Evolutionary conservation across 345 rosid species (phyloP).

Genomic region (Diplotaxis tenuifolia): DNA sequence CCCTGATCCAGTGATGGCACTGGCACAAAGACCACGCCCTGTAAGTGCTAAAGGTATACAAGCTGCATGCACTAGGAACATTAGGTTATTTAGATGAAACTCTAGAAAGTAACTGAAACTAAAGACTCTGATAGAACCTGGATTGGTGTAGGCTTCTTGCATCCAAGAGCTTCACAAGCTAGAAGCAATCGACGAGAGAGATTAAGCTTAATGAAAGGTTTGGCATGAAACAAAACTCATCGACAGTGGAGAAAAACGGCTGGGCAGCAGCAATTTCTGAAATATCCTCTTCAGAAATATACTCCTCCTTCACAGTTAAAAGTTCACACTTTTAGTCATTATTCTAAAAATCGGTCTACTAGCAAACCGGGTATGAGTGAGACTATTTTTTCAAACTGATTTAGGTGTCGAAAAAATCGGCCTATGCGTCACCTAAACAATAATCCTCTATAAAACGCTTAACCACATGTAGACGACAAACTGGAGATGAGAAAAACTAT

Average conservation of each 20-base stretch:
- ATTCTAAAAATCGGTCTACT: too few relatives aligned
- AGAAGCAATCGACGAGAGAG: slow-evolving; percentile 88
- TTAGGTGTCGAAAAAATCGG: too few relatives aligned
- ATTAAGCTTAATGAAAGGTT: slow-evolving; percentile 84
- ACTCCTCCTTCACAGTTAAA: slow-evolving; percentile 54
- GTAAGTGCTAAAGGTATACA: slow-evolving; percentile 81
- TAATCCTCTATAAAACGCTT: too few relatives aligned
- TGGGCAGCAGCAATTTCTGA: slow-evolving; percentile 41
- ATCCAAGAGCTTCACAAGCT: slow-evolving; percentile 88
- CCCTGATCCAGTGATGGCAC: slow-evolving; percentile 97
- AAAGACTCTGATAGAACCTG: too few relatives aligned
- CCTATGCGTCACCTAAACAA: too few relatives aligned
- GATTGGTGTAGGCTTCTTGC: slow-evolving; percentile 86
- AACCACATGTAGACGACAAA: too few relatives aligned
- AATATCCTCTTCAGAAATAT: slow-evolving; percentile 56
- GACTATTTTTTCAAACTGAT: too few relatives aligned
- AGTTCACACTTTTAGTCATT: not conserved
- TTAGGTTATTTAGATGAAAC: not conserved
- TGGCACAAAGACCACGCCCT: slow-evolving; percentile 95
- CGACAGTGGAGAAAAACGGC: slow-evolving; percentile 62
- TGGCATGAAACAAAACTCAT: slow-evolving; percentile 74
- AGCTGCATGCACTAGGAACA: slow-evolving; percentile 59
- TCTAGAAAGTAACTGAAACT: not conserved
- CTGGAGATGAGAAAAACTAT: too few relatives aligned
- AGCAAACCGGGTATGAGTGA: too few relatives aligned